A percentile compares a stretch with the other conserved stretches of the same genome.
Evolutionary conservation across 768 basidiomycete genomes (phyloP).

Genomic region (Multifurca ochricompacta): DNA sequence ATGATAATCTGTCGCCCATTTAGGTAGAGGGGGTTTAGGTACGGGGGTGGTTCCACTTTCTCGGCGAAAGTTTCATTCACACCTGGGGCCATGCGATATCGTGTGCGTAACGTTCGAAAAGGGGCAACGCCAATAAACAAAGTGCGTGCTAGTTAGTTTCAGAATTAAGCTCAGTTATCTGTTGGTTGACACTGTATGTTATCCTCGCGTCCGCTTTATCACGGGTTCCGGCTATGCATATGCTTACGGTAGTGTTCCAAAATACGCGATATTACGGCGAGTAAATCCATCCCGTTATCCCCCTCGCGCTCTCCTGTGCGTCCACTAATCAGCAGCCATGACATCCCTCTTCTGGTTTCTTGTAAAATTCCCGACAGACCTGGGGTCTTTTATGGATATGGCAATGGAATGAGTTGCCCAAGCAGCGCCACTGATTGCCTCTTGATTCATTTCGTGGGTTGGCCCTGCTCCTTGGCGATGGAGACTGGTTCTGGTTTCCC

Average conservation of each 20-base stretch:
- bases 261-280: background rate
- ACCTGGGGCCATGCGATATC: background rate
- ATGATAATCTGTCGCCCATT: too few species aligned
- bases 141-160: too few species aligned
- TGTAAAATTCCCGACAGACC: slow-evolving; percentile 4
- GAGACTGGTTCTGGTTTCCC: background rate
- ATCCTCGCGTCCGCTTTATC: too few species aligned
- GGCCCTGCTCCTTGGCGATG: slow-evolving; percentile 1
- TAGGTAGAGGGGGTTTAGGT: background rate
- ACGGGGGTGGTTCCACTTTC: background rate
- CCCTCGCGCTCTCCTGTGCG: background rate
- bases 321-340: too few species aligned
- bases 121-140: too few species aligned
- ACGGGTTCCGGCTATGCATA: background rate
- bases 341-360: slow-evolving; percentile 5
- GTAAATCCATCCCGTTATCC: background rate
- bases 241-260: background rate
- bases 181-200: too few species aligned
- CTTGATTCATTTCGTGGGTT: slow-evolving; percentile 1
- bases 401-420: background rate
- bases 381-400: background rate
- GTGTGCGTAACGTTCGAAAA: background rate
- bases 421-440: slow-evolving; percentile 11
- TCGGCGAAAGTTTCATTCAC: background rate
- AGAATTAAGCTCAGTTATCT: too few species aligned